Percentiles rank a stretch among this genome's conserved stretches.
Conservation (phyloP, 805 yeast species). For the Saccharomyces mikatae region DNA sequence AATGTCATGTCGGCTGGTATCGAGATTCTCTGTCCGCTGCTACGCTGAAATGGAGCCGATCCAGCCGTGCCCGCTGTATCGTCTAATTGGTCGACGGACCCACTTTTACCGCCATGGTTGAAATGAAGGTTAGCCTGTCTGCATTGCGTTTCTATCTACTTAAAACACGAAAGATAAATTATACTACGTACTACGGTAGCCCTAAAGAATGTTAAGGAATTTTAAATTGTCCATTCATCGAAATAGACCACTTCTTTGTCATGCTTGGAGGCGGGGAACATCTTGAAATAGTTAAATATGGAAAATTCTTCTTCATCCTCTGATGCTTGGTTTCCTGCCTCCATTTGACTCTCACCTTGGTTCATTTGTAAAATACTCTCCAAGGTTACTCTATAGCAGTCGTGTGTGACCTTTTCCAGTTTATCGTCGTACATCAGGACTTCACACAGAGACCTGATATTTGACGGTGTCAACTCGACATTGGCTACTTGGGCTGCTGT, state of each 20-base stretch:
- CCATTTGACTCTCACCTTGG: conserved; percentile 20
- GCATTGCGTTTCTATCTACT: neutral
- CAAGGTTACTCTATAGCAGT: conserved; percentile 74
- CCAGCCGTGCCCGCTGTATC: neutral
- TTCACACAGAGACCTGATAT: conserved; percentile 77
- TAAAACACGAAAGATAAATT: neutral
- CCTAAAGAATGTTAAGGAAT: neutral
- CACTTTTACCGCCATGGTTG: neutral
- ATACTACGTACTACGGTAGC: neutral
- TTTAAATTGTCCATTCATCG: conserved; percentile 39
- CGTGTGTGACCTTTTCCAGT: conserved; percentile 55
- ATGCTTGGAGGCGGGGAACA: conserved; percentile 31
- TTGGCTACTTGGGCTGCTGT: conserved; percentile 64
- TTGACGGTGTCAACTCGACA: conserved; percentile 66
- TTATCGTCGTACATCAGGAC: conserved; percentile 83
- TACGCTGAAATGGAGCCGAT: neutral
- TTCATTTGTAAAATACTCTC: conserved; percentile 67
- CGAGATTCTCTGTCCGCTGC: neutral
- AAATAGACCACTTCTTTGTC: conserved; percentile 40
- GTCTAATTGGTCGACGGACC: neutral
- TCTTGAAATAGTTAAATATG: conserved; percentile 37
- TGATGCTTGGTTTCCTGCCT: conserved; percentile 1
- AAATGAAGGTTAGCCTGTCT: neutral
- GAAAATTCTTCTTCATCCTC: conserved; percentile 31
- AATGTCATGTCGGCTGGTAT: neutral